Evolutionary conservation across 2,329 filamentous ascomycete species (phyloP).

Genomic region (Helminthosporium solani): DNA sequence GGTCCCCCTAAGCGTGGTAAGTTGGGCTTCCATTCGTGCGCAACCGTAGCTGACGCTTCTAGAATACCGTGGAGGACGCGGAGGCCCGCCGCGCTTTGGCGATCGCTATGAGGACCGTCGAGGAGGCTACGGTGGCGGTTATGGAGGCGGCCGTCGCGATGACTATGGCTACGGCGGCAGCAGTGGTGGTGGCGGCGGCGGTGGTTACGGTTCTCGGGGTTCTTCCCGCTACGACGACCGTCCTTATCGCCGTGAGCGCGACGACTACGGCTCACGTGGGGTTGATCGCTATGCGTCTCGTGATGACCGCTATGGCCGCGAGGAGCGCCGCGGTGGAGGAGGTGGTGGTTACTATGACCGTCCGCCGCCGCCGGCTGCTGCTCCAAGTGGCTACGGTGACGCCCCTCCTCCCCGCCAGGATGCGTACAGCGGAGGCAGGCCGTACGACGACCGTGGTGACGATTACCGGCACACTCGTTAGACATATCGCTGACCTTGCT

Average conservation of each 20-base stretch:
- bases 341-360: slow-evolving; percentile 58
- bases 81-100: slow-evolving; percentile 52
- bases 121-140: slow-evolving; percentile 46
- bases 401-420: slow-evolving; percentile 41
- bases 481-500: slow-evolving; percentile 31
- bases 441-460: slow-evolving; percentile 44
- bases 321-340: slow-evolving; percentile 55
- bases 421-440: slow-evolving; percentile 40
- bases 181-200: slow-evolving; percentile 34
- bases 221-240: slow-evolving; percentile 42
- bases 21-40: slow-evolving; percentile 30
- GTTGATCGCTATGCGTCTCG: slow-evolving; percentile 63
- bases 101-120: slow-evolving; percentile 52
- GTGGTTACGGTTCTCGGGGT: slow-evolving; percentile 43
- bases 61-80: slow-evolving; percentile 50
- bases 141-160: slow-evolving; percentile 46
- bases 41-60: slow-evolving; percentile 21
- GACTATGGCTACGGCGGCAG: slow-evolving; percentile 43
- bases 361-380: slow-evolving; percentile 43
- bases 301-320: slow-evolving; percentile 55
- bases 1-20: slow-evolving; percentile 95
- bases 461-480: slow-evolving; percentile 49
- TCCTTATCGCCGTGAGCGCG: slow-evolving; percentile 47
- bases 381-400: slow-evolving; percentile 35
- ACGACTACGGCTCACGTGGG: slow-evolving; percentile 42